Evolutionary conservation across 2,329 filamentous ascomycete species (phyloP), one percentile per base, ranked within the genome.

Genomic region (Fusarium sublunatum): DNA sequence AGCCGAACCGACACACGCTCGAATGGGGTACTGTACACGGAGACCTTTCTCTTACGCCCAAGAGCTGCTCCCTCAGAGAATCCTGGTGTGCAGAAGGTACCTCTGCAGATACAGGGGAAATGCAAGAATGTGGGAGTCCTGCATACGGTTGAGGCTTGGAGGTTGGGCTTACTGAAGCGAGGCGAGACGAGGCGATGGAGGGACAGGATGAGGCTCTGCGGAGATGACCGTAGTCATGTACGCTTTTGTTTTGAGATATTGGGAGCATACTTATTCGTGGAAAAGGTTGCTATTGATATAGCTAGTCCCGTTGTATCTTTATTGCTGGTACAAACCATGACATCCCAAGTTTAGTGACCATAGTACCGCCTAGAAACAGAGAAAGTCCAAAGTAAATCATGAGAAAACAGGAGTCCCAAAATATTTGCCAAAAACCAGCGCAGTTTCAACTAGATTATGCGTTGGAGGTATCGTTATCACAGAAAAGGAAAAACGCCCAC

Each of bases 391-490:
- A 40, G n/a, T 26, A 49, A 54, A 28, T 15, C 25, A 39, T 15
- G 25, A 22, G 22, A 41, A 36, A 22, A 26, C 19, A 29, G 24
- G 6, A 32, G 22, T 40, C 10, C 10, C 15, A 32, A 19, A 41
- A 38, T 12, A 22, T 38, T 45, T 45, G 46, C 36, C 7, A 29
- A 35, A 29, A 9, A 26, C 10, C 36, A 65, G 32, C 50, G 29
- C 15, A 34, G 8, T 29, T 36, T 15, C 15, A 25, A 38, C 34
- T 29, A 19, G 34, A 22, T 29, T 25, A 41, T 47, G 47, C 40
- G 52, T 41, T 47, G 36, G 47, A 47, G 61, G 61, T 65, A 62
- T 62, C 41, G 25, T 40, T 39, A 25, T 32, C n/a, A 47, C 13
- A 47, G 19, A 15, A 38, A 32, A 34, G n/a, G 24, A 29, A 6